phyloP scores from a whole-genome alignment of 768 basidiomycete genomes.

The Psilocybe sp. region DNA sequence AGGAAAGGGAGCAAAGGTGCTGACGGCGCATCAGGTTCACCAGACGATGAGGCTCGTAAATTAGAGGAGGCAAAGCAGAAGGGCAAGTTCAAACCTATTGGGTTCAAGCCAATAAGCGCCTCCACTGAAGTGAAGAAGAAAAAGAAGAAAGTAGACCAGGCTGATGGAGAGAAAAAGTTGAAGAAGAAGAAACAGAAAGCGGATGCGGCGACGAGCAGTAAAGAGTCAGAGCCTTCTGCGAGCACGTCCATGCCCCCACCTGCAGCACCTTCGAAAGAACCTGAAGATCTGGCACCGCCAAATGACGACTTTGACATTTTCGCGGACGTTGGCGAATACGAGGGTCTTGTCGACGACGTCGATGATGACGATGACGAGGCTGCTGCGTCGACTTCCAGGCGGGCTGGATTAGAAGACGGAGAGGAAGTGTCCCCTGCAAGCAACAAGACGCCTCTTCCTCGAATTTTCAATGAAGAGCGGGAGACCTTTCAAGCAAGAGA shows the following conservation, averaged over 20 bases:
- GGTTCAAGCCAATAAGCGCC: constrained; percentile 62
- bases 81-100: constrained; percentile 56
- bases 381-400: neutral
- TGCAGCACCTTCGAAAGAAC: constrained; percentile 4
- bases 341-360: constrained; percentile 57
- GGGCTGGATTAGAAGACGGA: constrained; percentile 6
- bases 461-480: constrained; percentile 12
- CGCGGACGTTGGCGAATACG: constrained; percentile 80
- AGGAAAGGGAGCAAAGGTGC: constrained; percentile 28
- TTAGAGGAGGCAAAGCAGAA: constrained; percentile 45
- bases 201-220: constrained; percentile 12
- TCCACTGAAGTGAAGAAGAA: constrained; percentile 45
- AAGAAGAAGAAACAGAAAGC: constrained; percentile 44
- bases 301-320: constrained; percentile 80
- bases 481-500: constrained; percentile 40
- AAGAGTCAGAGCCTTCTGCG: constrained; percentile 7
- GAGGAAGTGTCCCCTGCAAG: neutral
- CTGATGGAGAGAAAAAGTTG: constrained; percentile 52
- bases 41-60: constrained; percentile 26
- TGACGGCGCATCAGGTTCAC: constrained; percentile 20
- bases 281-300: constrained; percentile 31
- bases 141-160: constrained; percentile 41
- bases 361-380: constrained; percentile 42
- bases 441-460: no score
- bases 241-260: constrained; percentile 18